phyloP scores from a whole-genome alignment of 2,329 filamentous ascomycete genomes.

The Scedosporium dehoogii region DNA sequence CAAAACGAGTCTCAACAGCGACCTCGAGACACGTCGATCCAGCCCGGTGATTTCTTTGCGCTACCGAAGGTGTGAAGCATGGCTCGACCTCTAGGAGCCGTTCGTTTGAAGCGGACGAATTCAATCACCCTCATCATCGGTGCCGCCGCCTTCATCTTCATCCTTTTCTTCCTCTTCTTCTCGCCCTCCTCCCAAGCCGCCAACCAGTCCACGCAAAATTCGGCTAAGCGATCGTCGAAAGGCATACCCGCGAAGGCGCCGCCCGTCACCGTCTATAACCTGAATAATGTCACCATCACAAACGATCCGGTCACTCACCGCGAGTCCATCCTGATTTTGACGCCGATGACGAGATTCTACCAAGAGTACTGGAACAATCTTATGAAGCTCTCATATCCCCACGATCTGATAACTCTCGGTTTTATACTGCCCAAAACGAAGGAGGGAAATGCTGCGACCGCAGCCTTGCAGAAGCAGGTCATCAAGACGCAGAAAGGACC shows the following conservation, averaged over 20 bases:
- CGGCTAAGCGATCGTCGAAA: conserved; percentile 54
- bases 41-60: neutral
- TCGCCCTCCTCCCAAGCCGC: conserved; percentile 29
- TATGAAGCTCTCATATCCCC: conserved; percentile 72
- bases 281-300: conserved; percentile 89
- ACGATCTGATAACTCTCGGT: conserved; percentile 86
- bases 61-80: conserved; percentile 18
- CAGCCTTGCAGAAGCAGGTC: conserved; percentile 74
- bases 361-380: conserved; percentile 94
- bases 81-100: conserved; percentile 50
- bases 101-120: conserved; percentile 71
- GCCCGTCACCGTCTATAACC: conserved; percentile 83
- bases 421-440: conserved; percentile 94
- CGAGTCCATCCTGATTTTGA: conserved; percentile 84
- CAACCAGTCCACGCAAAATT: conserved; percentile 16
- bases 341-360: conserved; percentile 89
- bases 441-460: conserved; percentile 80
- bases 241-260: conserved; percentile 43
- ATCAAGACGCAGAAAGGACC: conserved; percentile 75
- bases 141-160: conserved; percentile 60
- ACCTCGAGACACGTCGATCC: neutral
- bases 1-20: neutral
- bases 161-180: conserved; percentile 49
- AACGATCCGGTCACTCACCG: conserved; percentile 63
- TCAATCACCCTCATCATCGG: conserved; percentile 65